phyloP scores from a whole-genome alignment of 2,329 filamentous ascomycete species.

The Colletotrichum paranaense region DNA sequence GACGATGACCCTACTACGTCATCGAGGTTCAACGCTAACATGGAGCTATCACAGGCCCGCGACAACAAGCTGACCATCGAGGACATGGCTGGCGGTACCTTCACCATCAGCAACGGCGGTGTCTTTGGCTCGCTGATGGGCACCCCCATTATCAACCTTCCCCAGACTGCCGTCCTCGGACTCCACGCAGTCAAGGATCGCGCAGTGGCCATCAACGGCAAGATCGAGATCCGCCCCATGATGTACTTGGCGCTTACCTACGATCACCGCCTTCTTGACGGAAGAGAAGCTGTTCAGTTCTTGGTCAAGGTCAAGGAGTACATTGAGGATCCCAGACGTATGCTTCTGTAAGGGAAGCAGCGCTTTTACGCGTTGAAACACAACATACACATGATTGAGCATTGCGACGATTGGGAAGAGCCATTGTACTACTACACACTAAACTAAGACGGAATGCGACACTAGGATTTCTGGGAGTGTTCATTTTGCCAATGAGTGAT shows the following conservation, averaged over 20 bases:
- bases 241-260: slow-evolving; percentile 99
- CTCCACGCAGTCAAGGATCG: slow-evolving; percentile 97
- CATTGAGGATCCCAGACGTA: slow-evolving; percentile 93
- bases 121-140: slow-evolving; percentile 98
- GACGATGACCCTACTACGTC: slow-evolving; percentile 33
- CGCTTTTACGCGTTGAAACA: neutral
- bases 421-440: slow-evolving; percentile 1
- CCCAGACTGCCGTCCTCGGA: slow-evolving; percentile 90
- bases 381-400: neutral
- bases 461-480: neutral
- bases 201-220: slow-evolving; percentile 89
- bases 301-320: slow-evolving; percentile 97
- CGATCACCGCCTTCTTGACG: slow-evolving; percentile 95
- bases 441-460: neutral
- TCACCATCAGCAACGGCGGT: slow-evolving; percentile 97
- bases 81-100: slow-evolving; percentile 98
- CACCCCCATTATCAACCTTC: slow-evolving; percentile 97
- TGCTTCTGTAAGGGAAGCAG: slow-evolving; percentile 74
- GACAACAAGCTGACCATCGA: slow-evolving; percentile 98
- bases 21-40: slow-evolving; percentile 18
- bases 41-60: slow-evolving; percentile 71
- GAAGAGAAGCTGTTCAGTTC: slow-evolving; percentile 95
- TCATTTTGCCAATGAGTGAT: neutral
- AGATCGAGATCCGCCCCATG: slow-evolving; percentile 97
- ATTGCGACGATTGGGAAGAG: neutral